Percentiles rank a stretch among this genome's conserved stretches.
phyloP scores from a whole-genome alignment of 73 alveolate species.

The Blepharisma japonicum region DNA sequence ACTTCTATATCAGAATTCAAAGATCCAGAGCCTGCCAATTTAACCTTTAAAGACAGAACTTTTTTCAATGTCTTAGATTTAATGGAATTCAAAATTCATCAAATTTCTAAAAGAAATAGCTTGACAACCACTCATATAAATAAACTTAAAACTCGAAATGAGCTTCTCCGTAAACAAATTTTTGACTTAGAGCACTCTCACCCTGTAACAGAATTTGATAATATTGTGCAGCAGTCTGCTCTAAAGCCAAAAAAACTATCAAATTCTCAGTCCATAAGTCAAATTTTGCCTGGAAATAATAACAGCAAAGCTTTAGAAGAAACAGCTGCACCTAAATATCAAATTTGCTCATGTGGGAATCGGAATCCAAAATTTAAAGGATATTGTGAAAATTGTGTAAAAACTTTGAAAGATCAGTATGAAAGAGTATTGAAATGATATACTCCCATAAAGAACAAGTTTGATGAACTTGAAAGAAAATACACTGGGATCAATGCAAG shows the following conservation, averaged over 20 bases:
- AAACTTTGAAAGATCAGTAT: background rate
- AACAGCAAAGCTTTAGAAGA: no score
- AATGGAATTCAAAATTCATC: background rate
- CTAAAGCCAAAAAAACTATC: background rate
- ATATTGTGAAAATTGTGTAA: conserved; percentile 20
- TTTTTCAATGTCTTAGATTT: background rate
- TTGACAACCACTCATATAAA: background rate
- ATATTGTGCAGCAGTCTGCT: background rate
- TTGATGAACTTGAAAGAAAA: conserved; percentile 2
- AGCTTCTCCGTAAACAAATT: background rate
- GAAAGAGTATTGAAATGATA: conserved; percentile 10
- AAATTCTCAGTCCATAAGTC: background rate
- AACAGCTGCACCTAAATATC: no score
- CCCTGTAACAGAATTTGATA: background rate
- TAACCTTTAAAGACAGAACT: conserved; percentile 6
- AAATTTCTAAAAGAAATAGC: background rate
- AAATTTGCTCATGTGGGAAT: conserved; percentile 16
- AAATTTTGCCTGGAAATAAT: background rate
- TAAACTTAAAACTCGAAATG: background rate
- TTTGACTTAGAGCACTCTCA: conserved; percentile 3
- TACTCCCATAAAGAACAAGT: conserved; percentile 2
- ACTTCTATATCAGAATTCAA: background rate
- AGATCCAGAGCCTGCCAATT: background rate
- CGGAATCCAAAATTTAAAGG: conserved; percentile 23
- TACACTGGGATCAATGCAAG: conserved; percentile 12